phyloP scores from a whole-genome alignment of 73 alveolate species.

The Paramecium primaurelia region DNA sequence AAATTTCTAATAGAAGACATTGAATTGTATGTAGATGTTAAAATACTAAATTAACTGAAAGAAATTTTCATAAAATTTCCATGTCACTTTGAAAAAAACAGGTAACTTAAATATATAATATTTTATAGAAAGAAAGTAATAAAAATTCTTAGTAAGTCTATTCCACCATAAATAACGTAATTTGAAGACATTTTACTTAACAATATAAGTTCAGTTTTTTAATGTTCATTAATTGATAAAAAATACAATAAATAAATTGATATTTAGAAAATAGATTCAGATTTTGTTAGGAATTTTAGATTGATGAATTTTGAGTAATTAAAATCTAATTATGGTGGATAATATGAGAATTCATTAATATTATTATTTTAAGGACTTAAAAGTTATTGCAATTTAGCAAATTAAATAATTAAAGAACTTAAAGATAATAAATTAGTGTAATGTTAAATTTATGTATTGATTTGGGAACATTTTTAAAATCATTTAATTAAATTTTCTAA shows the following conservation, averaged over 20 bases:
- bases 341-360: neutral
- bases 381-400: neutral
- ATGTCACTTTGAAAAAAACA: neutral
- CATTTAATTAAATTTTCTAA: neutral
- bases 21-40: neutral
- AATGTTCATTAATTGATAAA: neutral
- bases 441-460: neutral
- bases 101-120: neutral
- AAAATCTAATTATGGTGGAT: neutral
- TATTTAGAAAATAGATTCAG: neutral
- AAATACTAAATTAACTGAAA: neutral
- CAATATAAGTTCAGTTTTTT: neutral
- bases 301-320: neutral
- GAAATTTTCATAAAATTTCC: neutral
- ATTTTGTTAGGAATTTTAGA: neutral
- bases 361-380: neutral
- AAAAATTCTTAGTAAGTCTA: neutral
- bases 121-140: neutral
- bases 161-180: neutral
- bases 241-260: neutral
- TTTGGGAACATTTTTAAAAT: conserved; percentile 1
- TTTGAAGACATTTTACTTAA: neutral
- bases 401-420: neutral
- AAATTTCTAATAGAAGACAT: neutral
- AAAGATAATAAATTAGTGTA: neutral